Base-by-base conservation (phyloP, 2,329 filamentous ascomycete genomes). In the Cordyceps cateniannulata region DNA sequence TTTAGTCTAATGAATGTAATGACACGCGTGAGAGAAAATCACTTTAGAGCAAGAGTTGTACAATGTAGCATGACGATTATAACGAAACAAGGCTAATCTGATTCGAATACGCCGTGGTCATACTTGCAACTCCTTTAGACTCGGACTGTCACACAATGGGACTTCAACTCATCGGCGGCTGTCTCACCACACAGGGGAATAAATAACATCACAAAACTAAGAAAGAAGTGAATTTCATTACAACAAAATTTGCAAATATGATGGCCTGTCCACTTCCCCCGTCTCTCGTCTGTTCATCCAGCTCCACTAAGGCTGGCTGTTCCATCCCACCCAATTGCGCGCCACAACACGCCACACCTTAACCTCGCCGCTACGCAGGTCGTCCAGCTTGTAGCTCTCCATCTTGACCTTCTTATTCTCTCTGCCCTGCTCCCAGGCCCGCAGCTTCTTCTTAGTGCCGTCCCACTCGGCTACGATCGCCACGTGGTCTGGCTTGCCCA, bases 301-400 rank as follows among this genome's bases (percentile, higher is more conserved):
- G 65, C 69, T 67, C 68, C 66, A 73, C 79, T 83, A 85, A 67
- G 82, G 80, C 73, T 79, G 76, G 66, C 79, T 79, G 69, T 87
- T 88, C 95, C 93, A 98, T 25, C 93, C 92, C 57, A 98, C 87
- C 92, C 93, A 99, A 71, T 84, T 88, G 68, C 91, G 84, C 44
- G 91, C 90, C 85, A 98, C 96, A 50, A 97, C 89, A 61, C 95
- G 85, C 95, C 95, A 99, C 63, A 99, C 91, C 79, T 95, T 93
- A 68, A 97, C 93, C 77, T 99, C 95, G 20, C 95, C 95, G 73
- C 89, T 93, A 71, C 91, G 84, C 72, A 99, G 71, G 76, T 99
- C 95, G 49, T 93, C 92, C 63, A 99, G 82, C 77, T 93, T 90
- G 77, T 93, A 98, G 76, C 92, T 96, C 79, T 98, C 93, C 63